Evolutionary conservation across 345 rosid species (phyloP), one percentile per base, ranked within the genome.

Genomic region (Adansonia digitata): DNA sequence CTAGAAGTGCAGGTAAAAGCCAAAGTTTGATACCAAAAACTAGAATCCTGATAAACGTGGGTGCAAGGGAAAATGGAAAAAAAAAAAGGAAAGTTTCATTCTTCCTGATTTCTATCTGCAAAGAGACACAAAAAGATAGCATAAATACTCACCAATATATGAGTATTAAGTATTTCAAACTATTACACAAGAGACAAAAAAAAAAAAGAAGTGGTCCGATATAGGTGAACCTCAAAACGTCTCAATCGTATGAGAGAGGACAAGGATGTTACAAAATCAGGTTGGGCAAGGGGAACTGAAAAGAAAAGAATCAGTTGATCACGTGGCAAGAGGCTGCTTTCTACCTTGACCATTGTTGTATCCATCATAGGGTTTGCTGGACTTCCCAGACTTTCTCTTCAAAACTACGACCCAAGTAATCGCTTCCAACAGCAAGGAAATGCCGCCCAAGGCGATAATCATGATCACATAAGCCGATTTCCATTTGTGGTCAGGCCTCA

Each of bases 371-470:
- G 86, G 78, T 83, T 84, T 89, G 56, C 84, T 86, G 31, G 90
- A 83, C 60, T 85, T 82, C 18, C 76, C 73, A 0, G 90, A 82
- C 77, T 79, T 86, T 84, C 91, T 88, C 81, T 74, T 87, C 79
- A 90, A 66, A 34, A 90, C 89, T 11, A 90, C 69, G 63, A 86
- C 65, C 97, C 98, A 91, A 37, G 98, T 93, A 39, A 91, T 27
- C 0, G 84, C 79, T 79, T 93, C 98, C 80, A 91, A 77, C 65
- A 93, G 57, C 52, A 86, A 69, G 3, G 94, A 85, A 13, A 91
- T 61, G 49, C 85, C 97, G 7, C 89, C 98, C 77, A 93, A 77
- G 7, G 60, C 70, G 0, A 81, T 76, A 7, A 91, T 82, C 57
- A 81, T 68, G n/a, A 73, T 77, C 11, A 87, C 82, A 81, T 88